Percentiles rank a stretch among this genome's conserved stretches.
phyloP scores from a whole-genome alignment of 768 basidiomycete genomes.

The Tylopilus sp. region DNA sequence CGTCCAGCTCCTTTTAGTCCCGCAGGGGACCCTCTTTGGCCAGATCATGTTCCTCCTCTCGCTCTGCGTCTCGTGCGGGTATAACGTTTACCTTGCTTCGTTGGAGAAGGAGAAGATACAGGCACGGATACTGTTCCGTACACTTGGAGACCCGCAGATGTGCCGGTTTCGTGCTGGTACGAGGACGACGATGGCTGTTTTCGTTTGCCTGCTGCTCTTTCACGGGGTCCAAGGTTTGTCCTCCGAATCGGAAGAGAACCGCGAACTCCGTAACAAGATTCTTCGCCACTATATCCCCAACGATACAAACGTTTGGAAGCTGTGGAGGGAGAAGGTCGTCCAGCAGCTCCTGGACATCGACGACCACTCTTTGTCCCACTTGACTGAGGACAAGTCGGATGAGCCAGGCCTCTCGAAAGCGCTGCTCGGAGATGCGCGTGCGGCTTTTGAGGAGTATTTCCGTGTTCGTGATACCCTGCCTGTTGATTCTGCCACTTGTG shows the following conservation, averaged over 20 bases:
- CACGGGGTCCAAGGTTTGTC: conserved; percentile 1
- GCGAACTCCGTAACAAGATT: conserved; percentile 2
- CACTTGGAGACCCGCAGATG: conserved; percentile 10
- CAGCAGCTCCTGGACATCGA: conserved; percentile 9
- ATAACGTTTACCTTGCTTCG: conserved; percentile 32
- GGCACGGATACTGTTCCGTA: conserved; percentile 9
- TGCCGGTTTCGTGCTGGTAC: conserved; percentile 12
- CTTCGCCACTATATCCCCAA: conserved; percentile 19
- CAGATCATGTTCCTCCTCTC: conserved; percentile 33
- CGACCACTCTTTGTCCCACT: neutral
- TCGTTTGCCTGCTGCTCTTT: conserved; percentile 24
- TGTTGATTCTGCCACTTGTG: neutral
- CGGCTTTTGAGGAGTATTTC: conserved; percentile 17
- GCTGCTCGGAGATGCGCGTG: conserved; percentile 18
- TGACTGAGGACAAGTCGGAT: neutral
- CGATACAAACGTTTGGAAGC: conserved; percentile 21
- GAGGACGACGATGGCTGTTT: conserved; percentile 23
- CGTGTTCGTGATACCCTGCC: neutral
- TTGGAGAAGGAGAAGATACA: conserved; percentile 35
- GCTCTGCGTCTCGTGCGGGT: conserved; percentile 32
- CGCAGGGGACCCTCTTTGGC: conserved; percentile 33
- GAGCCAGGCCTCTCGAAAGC: neutral
- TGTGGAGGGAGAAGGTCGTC: conserved; percentile 23
- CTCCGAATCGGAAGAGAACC: neutral
- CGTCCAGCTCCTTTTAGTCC: conserved; percentile 33